Conservation (phyloP, 139 green algal species). For the Nannochloris sp. region DNA sequence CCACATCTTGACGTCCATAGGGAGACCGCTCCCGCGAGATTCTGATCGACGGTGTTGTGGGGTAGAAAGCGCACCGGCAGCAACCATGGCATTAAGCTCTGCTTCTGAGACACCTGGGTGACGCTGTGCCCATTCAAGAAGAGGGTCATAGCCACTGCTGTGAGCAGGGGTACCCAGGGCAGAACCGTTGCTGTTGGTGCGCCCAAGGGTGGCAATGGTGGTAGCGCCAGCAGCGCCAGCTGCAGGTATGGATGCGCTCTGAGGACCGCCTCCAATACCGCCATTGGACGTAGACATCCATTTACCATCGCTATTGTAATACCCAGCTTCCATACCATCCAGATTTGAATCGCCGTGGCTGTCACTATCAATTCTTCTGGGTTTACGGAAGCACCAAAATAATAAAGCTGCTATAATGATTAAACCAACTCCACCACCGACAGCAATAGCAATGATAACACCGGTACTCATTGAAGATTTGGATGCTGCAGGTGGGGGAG, state of each 20-base stretch:
- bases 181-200: background rate
- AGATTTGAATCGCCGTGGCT: background rate
- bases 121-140: background rate
- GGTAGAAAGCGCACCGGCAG: background rate
- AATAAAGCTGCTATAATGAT: background rate
- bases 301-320: background rate
- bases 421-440: constrained; percentile 10
- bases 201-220: background rate
- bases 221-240: background rate
- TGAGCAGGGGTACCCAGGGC: background rate
- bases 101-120: background rate
- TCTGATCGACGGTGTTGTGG: background rate
- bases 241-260: background rate
- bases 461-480: constrained; percentile 3
- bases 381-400: constrained; percentile 9
- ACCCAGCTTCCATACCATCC: background rate
- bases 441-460: constrained; percentile 18
- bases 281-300: background rate
- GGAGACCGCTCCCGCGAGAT: background rate
- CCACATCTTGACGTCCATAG: constrained; percentile 22
- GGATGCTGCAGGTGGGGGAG: background rate
- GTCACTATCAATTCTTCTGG: background rate
- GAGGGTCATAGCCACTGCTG: background rate
- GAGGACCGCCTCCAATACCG: no score
- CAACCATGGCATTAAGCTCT: background rate